These are phyloP conservation scores for Clarkia xantiana DNA, from an alignment of 345 rosid genomes.

Conservation along the genomic window DNA sequence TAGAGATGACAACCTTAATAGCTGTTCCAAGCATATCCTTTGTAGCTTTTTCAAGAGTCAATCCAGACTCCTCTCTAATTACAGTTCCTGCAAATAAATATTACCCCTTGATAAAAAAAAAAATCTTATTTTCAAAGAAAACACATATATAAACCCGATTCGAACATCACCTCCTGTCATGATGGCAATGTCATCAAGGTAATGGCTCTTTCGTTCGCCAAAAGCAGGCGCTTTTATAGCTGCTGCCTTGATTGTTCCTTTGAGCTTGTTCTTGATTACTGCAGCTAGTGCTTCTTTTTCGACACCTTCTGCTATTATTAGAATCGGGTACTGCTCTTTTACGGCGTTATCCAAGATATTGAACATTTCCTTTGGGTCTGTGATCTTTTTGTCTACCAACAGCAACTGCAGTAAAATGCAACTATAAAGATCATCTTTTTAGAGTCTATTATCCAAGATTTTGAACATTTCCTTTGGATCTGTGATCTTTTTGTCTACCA, in stretches of 20 bases:
- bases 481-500: slow-evolving; percentile 76
- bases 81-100: slow-evolving; percentile 44
- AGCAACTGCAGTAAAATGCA: slow-evolving; percentile 49
- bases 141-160: background rate
- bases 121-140: background rate
- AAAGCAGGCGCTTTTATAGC: slow-evolving; percentile 87
- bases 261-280: slow-evolving; percentile 70
- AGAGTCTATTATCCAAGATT: slow-evolving; percentile 36
- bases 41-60: slow-evolving; percentile 58
- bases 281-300: slow-evolving; percentile 78
- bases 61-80: slow-evolving; percentile 68
- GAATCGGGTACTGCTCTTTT: slow-evolving; percentile 66
- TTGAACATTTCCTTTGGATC: slow-evolving; percentile 69
- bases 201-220: slow-evolving; percentile 82
- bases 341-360: slow-evolving; percentile 77
- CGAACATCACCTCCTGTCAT: slow-evolving; percentile 67
- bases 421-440: too few relatives aligned
- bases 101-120: background rate
- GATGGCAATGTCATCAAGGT: slow-evolving; percentile 78
- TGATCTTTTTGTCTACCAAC: slow-evolving; percentile 75
- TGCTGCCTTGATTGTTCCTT: slow-evolving; percentile 62
- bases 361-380: slow-evolving; percentile 65
- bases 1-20: slow-evolving; percentile 49
- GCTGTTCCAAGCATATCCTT: slow-evolving; percentile 75
- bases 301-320: slow-evolving; percentile 66